These are phyloP conservation scores for Lathyrus aphaca DNA, from an alignment of 306 rosid species.

Conservation along the genomic window DNA sequence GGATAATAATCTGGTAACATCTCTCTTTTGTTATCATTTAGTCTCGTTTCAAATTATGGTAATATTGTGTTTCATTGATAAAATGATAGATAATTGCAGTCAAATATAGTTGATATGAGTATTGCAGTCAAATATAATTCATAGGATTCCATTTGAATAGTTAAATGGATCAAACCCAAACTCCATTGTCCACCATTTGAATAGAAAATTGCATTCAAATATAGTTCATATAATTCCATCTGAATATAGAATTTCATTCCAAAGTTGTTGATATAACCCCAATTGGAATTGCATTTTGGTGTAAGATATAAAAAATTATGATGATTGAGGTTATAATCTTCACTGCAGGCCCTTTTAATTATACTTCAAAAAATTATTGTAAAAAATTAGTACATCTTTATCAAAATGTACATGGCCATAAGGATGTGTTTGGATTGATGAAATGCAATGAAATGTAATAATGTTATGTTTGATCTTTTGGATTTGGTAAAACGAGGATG, in stretches of 20 bases:
- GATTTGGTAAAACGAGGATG: too few species aligned
- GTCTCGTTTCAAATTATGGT: not conserved
- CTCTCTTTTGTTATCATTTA: not conserved
- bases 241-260: not conserved
- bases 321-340: not conserved
- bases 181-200: too few species aligned
- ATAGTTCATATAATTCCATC: not conserved
- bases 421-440: too few species aligned
- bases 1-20: conserved; percentile 78
- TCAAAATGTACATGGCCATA: not conserved
- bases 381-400: not conserved
- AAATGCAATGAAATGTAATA: too few species aligned
- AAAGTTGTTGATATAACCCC: not conserved
- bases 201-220: not conserved
- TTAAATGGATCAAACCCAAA: too few species aligned
- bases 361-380: not conserved
- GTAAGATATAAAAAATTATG: not conserved
- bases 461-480: too few species aligned
- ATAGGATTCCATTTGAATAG: not conserved
- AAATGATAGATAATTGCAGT: not conserved
- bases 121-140: not conserved
- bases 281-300: not conserved
- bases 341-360: not conserved
- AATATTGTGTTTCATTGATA: not conserved
- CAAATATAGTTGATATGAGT: not conserved